These are phyloP conservation scores for Pleurotus tuber-regium DNA, from an alignment of 768 basidiomycete species.

Conservation along the genomic window DNA sequence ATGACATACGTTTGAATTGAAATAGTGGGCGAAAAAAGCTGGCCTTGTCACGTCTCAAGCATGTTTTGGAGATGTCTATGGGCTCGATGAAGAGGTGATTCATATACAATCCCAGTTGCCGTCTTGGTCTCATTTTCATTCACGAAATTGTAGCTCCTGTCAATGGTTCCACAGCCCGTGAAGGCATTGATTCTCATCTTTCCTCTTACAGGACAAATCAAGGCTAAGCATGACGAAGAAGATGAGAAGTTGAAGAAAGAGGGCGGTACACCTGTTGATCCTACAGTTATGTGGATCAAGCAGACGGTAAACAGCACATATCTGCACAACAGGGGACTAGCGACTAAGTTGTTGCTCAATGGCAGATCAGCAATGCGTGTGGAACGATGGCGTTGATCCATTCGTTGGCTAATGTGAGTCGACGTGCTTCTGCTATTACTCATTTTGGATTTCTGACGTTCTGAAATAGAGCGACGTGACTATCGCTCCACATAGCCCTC, in stretches of 20 bases:
- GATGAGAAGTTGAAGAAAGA: constrained; percentile 51
- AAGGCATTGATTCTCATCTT: constrained; percentile 87
- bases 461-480: constrained; percentile 52
- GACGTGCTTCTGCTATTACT: not conserved
- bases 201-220: constrained; percentile 56
- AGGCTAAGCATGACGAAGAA: constrained; percentile 52
- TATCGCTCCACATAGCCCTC: constrained; percentile 52
- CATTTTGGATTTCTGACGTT: not conserved
- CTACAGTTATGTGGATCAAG: constrained; percentile 81
- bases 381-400: constrained; percentile 58
- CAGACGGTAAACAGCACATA: constrained; percentile 63
- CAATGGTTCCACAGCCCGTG: constrained; percentile 67
- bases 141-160: constrained; percentile 51
- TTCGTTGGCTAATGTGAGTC: not conserved
- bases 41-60: constrained; percentile 51
- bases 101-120: too few relatives aligned
- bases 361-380: constrained; percentile 78
- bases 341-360: not conserved
- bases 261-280: constrained; percentile 49
- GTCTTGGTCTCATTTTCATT: too few relatives aligned
- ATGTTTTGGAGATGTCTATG: constrained; percentile 70
- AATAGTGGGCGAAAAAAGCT: constrained; percentile 70
- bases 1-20: not conserved
- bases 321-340: constrained; percentile 5
- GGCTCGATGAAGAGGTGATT: constrained; percentile 62